Conservation (phyloP, 257 asterid genomes). For the Phtheirospermum japonicum region DNA sequence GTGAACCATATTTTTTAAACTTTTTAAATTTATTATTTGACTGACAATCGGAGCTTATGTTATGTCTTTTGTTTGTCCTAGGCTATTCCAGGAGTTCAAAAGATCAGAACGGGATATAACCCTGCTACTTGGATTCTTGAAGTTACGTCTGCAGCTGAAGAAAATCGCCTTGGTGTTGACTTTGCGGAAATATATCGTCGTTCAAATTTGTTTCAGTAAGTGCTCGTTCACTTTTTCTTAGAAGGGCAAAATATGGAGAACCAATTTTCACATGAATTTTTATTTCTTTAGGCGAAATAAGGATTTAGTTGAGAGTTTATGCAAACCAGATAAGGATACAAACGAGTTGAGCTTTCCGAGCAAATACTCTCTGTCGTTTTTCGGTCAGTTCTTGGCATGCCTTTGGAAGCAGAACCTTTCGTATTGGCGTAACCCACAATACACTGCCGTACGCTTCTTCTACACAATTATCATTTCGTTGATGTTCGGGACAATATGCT, state of each 20-base stretch:
- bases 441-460: slow-evolving; percentile 83
- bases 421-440: slow-evolving; percentile 88
- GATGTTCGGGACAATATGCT: slow-evolving; percentile 90
- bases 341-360: slow-evolving; percentile 64
- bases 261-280: neutral
- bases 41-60: slow-evolving; percentile 11
- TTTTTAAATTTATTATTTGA: slow-evolving; percentile 13
- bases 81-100: slow-evolving; percentile 62
- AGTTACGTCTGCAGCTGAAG: slow-evolving; percentile 71
- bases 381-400: slow-evolving; percentile 74
- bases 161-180: slow-evolving; percentile 61
- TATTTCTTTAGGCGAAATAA: slow-evolving; percentile 50
- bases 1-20: slow-evolving; percentile 34
- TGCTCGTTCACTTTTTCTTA: neutral
- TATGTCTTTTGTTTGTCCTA: slow-evolving; percentile 24
- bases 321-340: slow-evolving; percentile 58
- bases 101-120: slow-evolving; percentile 67
- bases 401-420: slow-evolving; percentile 91
- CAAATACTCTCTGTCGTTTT: slow-evolving; percentile 67
- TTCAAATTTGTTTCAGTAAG: slow-evolving; percentile 59
- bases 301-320: slow-evolving; percentile 60
- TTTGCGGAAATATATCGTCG: slow-evolving; percentile 65
- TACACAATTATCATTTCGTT: slow-evolving; percentile 74
- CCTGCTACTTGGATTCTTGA: slow-evolving; percentile 97
- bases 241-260: neutral